Conservation (phyloP, 1,284 basidiomycete genomes). For the Ganoderma leucocontextum region DNA sequence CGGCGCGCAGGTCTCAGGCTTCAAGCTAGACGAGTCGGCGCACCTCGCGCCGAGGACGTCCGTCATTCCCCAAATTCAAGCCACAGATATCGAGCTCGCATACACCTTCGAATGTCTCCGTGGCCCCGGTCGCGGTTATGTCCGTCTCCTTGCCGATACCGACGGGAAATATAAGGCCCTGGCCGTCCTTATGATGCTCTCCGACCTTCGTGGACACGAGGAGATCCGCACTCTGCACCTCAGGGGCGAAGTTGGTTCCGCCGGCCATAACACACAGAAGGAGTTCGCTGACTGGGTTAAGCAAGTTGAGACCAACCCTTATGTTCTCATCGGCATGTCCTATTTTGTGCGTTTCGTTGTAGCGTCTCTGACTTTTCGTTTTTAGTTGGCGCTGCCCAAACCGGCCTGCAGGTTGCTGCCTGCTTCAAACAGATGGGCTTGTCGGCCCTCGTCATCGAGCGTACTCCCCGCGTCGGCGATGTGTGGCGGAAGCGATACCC, state of each 20-base stretch:
- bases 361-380: neutral
- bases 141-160: slow-evolving; percentile 41
- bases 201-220: slow-evolving; percentile 44
- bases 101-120: slow-evolving; percentile 52
- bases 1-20: slow-evolving; percentile 36
- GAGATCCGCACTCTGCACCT: slow-evolving; percentile 30
- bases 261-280: slow-evolving; percentile 25
- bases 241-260: slow-evolving; percentile 20
- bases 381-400: slow-evolving; percentile 62
- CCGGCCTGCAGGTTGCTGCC: slow-evolving; percentile 60
- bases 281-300: slow-evolving; percentile 31
- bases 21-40: slow-evolving; percentile 42
- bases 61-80: slow-evolving; percentile 28
- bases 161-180: slow-evolving; percentile 33
- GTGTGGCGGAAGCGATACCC: slow-evolving; percentile 63
- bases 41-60: slow-evolving; percentile 40
- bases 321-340: slow-evolving; percentile 40
- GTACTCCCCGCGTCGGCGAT: slow-evolving; percentile 56
- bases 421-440: slow-evolving; percentile 61
- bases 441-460: slow-evolving; percentile 57
- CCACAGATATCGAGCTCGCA: slow-evolving; percentile 36
- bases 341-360: neutral
- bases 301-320: slow-evolving; percentile 36
- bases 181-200: slow-evolving; percentile 39
- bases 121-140: slow-evolving; percentile 48